Evolutionary conservation across 768 basidiomycete genomes (phyloP).

Genomic region (Terana coerulea): DNA sequence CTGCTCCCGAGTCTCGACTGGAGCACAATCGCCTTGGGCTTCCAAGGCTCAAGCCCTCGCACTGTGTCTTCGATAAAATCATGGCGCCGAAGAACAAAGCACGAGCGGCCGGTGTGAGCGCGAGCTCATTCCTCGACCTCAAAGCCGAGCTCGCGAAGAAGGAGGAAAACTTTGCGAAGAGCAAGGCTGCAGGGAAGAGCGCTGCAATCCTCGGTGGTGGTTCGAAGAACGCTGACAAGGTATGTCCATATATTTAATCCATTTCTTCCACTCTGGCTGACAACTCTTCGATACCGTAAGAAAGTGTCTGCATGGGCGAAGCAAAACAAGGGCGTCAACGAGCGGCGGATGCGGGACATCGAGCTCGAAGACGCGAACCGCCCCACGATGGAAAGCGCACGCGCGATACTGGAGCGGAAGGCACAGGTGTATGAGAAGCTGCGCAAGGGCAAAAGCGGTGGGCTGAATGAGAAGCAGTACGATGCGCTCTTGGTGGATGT

Average conservation of each 20-base stretch:
- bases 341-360: slow-evolving; percentile 61
- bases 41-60: too few relatives aligned
- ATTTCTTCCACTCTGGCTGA: not conserved
- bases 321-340: slow-evolving; percentile 69
- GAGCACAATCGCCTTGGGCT: too few relatives aligned
- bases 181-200: slow-evolving; percentile 56
- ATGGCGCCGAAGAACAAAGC: slow-evolving; percentile 51
- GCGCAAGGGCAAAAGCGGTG: slow-evolving; percentile 72
- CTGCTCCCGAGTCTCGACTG: too few relatives aligned
- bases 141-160: slow-evolving; percentile 52
- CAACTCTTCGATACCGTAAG: slow-evolving; percentile 30
- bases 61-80: too few relatives aligned
- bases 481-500: slow-evolving; percentile 76
- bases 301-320: slow-evolving; percentile 77
- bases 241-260: slow-evolving; percentile 22
- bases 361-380: slow-evolving; percentile 68
- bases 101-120: slow-evolving; percentile 66
- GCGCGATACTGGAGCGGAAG: slow-evolving; percentile 70
- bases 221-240: slow-evolving; percentile 69
- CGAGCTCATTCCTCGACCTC: slow-evolving; percentile 79
- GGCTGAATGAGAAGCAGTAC: slow-evolving; percentile 71
- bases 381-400: slow-evolving; percentile 69
- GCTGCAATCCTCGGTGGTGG: slow-evolving; percentile 48
- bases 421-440: slow-evolving; percentile 79
- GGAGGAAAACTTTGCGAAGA: slow-evolving; percentile 62